These are phyloP conservation scores for Colletotrichum aenigma DNA, from an alignment of 2,329 filamentous ascomycete genomes.

Conservation along the genomic window DNA sequence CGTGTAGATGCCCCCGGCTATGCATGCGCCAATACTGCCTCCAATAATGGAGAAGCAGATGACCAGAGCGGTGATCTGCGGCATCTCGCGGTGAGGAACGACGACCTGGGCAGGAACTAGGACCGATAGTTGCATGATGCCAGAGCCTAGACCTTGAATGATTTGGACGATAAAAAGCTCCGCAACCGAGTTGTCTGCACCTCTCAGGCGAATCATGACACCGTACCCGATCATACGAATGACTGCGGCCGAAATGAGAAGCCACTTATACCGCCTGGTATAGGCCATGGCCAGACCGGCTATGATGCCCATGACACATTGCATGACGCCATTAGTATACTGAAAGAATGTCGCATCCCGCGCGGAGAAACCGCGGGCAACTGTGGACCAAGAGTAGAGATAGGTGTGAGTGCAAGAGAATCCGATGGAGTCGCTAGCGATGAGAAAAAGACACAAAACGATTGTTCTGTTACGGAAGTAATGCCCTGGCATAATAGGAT, in stretches of 20 bases:
- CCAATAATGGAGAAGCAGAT: constrained; percentile 33
- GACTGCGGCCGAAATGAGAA: constrained; percentile 31
- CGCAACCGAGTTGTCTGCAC: constrained; percentile 30
- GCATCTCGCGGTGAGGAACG: constrained; percentile 33
- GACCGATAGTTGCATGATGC: constrained; percentile 34
- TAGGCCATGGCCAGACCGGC: constrained; percentile 39
- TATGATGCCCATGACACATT: constrained; percentile 38
- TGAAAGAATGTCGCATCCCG: constrained; percentile 31
- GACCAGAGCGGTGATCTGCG: constrained; percentile 34
- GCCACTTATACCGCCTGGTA: constrained; percentile 36
- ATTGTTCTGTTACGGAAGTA: constrained; percentile 35
- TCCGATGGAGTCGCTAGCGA: constrained; percentile 28
- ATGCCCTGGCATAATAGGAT: constrained; percentile 49
- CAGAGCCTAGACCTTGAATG: constrained; percentile 33
- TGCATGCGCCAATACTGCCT: constrained; percentile 30
- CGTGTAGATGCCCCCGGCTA: constrained; percentile 36
- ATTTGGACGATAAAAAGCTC: constrained; percentile 40
- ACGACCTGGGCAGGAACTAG: constrained; percentile 28
- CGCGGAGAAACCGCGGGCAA: constrained; percentile 34
- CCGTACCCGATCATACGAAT: constrained; percentile 30
- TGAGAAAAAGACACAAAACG: constrained; percentile 26
- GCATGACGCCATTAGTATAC: constrained; percentile 40
- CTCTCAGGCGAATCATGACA: constrained; percentile 38
- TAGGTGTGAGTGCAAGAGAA: constrained; percentile 40
- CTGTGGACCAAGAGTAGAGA: constrained; percentile 45